Conservation (phyloP, 1,139 yeast genomes). For the Fermentozyma sake region DNA sequence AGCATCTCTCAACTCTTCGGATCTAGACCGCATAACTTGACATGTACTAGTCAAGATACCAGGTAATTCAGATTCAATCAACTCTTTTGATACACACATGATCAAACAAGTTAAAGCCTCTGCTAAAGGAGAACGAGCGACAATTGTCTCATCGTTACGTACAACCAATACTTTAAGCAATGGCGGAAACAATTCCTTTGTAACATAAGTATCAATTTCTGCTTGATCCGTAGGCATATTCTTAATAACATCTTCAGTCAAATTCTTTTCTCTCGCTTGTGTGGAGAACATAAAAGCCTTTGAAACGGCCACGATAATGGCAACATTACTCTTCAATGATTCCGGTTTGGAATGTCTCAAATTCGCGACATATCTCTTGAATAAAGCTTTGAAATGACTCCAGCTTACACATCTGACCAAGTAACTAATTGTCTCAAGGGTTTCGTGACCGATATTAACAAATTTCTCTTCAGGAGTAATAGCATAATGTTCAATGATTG, state of each 20-base stretch:
- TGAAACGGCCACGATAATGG: slow-evolving; percentile 61
- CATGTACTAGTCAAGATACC: slow-evolving; percentile 80
- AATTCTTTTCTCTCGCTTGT: slow-evolving; percentile 6
- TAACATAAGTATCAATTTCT: slow-evolving; percentile 50
- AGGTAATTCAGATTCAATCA: slow-evolving; percentile 61
- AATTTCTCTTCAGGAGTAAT: slow-evolving; percentile 54
- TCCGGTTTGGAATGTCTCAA: slow-evolving; percentile 46
- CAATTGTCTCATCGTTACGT: slow-evolving; percentile 75
- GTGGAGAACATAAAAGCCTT: slow-evolving; percentile 37
- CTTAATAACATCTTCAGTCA: slow-evolving; percentile 17
- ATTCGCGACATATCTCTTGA: slow-evolving; percentile 64
- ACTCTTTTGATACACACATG: slow-evolving; percentile 56
- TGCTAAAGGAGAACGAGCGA: slow-evolving; percentile 71
- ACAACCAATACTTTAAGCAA: slow-evolving; percentile 54
- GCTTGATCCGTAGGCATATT: slow-evolving; percentile 32
- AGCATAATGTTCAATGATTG: slow-evolving; percentile 78
- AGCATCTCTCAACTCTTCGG: slow-evolving; percentile 86
- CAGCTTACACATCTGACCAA: slow-evolving; percentile 62
- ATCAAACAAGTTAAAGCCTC: slow-evolving; percentile 76
- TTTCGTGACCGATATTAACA: slow-evolving; percentile 70
- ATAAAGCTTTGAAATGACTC: slow-evolving; percentile 76
- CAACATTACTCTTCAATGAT: slow-evolving; percentile 54
- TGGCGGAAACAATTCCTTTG: slow-evolving; percentile 58
- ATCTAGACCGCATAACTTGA: slow-evolving; percentile 80
- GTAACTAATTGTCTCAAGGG: slow-evolving; percentile 58